Percentiles rank a stretch among this genome's conserved stretches.
phyloP scores from a whole-genome alignment of 345 rosid species.

The Leavenworthia alabamica region DNA sequence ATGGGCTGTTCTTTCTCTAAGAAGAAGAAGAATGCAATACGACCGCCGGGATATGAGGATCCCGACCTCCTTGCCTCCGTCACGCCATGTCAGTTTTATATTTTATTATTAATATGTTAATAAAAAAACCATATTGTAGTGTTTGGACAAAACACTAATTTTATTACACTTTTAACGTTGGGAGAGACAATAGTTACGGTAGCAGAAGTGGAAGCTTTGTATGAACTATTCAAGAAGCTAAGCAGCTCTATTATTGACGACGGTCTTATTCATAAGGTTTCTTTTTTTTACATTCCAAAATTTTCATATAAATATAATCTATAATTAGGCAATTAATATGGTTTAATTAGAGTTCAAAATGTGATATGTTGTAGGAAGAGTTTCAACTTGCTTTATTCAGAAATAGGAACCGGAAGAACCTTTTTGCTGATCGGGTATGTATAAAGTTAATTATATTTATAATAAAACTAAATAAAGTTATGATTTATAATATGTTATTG shows the following conservation, averaged over 20 bases:
- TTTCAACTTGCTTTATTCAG: constrained; percentile 87
- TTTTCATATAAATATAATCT: background rate
- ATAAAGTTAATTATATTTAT: background rate
- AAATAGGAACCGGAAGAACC: constrained; percentile 62
- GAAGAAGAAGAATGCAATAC: constrained; percentile 20
- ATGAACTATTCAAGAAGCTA: constrained; percentile 73
- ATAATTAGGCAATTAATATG: background rate
- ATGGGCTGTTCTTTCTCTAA: constrained; percentile 29
- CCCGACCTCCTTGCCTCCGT: constrained; percentile 27
- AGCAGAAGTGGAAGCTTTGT: constrained; percentile 72
- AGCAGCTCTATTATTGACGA: constrained; percentile 78
- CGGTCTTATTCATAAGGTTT: constrained; percentile 89
- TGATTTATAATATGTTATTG: background rate
- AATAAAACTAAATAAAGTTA: background rate
- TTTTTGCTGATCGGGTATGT: constrained; percentile 83
- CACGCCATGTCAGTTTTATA: constrained; percentile 14
- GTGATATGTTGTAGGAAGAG: constrained; percentile 59
- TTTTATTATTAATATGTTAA: background rate
- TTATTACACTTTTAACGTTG: background rate
- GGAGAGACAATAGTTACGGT: constrained; percentile 49
- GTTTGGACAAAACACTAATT: background rate
- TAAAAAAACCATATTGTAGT: background rate
- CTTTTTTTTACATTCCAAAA: background rate
- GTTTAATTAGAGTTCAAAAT: background rate
- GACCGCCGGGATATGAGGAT: constrained; percentile 30